Evolutionary conservation across 345 rosid genomes (phyloP).

Genomic region (Pistacia vera): DNA sequence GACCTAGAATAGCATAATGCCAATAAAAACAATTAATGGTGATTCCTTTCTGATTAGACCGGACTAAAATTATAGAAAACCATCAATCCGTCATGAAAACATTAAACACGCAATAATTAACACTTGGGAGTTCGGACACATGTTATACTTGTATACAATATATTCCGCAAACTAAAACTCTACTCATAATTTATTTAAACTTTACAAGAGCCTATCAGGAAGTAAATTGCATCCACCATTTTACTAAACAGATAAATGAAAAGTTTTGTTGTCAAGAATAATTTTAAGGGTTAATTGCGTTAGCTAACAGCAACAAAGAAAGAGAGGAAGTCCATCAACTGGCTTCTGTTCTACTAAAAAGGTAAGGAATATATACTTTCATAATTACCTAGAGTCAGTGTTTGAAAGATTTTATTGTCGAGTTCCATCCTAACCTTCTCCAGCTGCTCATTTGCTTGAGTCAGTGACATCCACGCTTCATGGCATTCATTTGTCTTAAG

Average conservation of each 20-base stretch:
- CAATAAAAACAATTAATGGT: neutral
- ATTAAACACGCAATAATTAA: neutral
- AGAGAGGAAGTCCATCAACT: neutral
- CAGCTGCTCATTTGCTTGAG: conserved; percentile 77
- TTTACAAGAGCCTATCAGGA: neutral
- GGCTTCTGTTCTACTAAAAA: conserved; percentile 3
- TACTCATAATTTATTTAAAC: neutral
- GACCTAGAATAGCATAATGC: conserved; percentile 1
- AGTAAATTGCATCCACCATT: neutral
- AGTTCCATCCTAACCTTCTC: conserved; percentile 91
- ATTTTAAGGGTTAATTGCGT: too few species aligned
- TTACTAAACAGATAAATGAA: too few species aligned
- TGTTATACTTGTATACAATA: neutral
- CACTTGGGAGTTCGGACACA: neutral
- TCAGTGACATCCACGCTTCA: conserved; percentile 97
- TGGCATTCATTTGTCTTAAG: conserved; percentile 89
- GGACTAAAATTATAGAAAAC: neutral
- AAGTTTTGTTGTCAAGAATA: too few species aligned
- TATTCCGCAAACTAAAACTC: neutral
- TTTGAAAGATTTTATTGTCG: conserved; percentile 68
- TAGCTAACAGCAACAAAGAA: neutral
- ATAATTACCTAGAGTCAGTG: conserved; percentile 72
- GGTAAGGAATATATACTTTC: neutral
- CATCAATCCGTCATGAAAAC: neutral
- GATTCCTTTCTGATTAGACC: neutral